A percentile compares a stretch with the other conserved stretches of the same genome.
Conservation (phyloP, 148 eudicot genomes). For the Amaranthus hypochondriacus region DNA sequence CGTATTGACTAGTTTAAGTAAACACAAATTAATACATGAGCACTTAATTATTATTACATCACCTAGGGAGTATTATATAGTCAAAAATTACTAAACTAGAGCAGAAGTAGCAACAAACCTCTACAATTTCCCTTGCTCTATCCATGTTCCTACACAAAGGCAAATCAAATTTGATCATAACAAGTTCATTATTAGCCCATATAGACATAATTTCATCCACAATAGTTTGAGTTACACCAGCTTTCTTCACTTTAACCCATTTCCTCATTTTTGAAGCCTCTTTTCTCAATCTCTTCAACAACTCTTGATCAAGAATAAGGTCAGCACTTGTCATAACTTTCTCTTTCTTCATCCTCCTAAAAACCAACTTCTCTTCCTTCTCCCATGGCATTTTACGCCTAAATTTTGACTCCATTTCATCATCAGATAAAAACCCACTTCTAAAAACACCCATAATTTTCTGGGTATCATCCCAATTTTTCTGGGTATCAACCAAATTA, state of each 20-base stretch:
- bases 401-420: conserved; percentile 11
- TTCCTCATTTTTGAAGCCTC: conserved; percentile 61
- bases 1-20: neutral
- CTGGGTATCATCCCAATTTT: conserved; percentile 32
- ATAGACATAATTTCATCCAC: conserved; percentile 57
- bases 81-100: neutral
- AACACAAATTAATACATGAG: neutral
- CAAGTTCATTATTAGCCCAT: conserved; percentile 52
- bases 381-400: conserved; percentile 72
- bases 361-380: conserved; percentile 42
- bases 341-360: conserved; percentile 55
- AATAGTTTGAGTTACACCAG: conserved; percentile 72
- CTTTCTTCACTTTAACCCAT: conserved; percentile 86
- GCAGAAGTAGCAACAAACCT: conserved; percentile 41
- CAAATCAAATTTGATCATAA: conserved; percentile 41
- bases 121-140: conserved; percentile 84
- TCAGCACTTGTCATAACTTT: conserved; percentile 59
- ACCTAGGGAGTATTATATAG: neutral
- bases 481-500: conserved; percentile 26
- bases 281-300: conserved; percentile 65
- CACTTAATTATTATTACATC: neutral
- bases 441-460: conserved; percentile 28
- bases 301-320: conserved; percentile 55
- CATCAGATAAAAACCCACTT: conserved; percentile 40
- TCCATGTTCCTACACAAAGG: conserved; percentile 44